Evolutionary conservation across 495 filamentous ascomycete genomes (phyloP).

Genomic region (Friedmanniomyces simplex): DNA sequence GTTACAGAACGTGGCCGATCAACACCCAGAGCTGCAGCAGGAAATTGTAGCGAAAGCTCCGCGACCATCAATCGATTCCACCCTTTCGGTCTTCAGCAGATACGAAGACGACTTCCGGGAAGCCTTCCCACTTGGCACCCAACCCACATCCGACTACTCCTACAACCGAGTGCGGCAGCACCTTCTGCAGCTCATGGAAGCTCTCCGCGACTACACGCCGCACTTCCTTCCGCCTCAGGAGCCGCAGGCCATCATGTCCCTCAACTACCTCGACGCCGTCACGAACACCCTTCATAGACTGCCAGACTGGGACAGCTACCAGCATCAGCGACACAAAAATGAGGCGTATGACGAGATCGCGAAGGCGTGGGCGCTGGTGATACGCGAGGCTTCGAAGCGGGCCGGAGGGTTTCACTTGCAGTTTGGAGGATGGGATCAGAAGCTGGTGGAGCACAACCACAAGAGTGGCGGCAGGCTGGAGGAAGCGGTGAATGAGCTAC

Average conservation of each 20-base stretch:
- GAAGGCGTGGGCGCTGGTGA: constrained; percentile 84
- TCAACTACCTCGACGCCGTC: constrained; percentile 78
- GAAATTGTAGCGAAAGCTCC: constrained; percentile 82
- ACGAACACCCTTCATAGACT: constrained; percentile 83
- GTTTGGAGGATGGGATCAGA: constrained; percentile 88
- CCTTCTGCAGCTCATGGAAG: constrained; percentile 71
- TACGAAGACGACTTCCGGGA: constrained; percentile 68
- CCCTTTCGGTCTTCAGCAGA: constrained; percentile 64
- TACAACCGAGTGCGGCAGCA: constrained; percentile 86
- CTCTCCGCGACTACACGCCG: constrained; percentile 84
- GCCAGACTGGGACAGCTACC: constrained; percentile 74
- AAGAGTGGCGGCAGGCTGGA: constrained; percentile 74
- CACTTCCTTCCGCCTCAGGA: constrained; percentile 92
- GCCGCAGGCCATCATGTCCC: constrained; percentile 61
- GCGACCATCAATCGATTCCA: constrained; percentile 68
- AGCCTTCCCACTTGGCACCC: constrained; percentile 80
- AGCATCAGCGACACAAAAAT: constrained; percentile 83
- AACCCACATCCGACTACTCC: constrained; percentile 77
- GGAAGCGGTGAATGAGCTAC: constrained; percentile 66
- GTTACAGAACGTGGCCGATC: constrained; percentile 76
- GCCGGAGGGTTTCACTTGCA: constrained; percentile 87
- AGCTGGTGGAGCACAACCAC: constrained; percentile 77
- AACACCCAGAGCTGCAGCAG: constrained; percentile 67
- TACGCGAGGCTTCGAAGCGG: constrained; percentile 80
- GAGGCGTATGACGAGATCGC: constrained; percentile 93